Percentiles rank a stretch among this genome's conserved stretches.
Conservation (phyloP, 176 grass and related monocot genomes). For the Neostapfia colusana region DNA sequence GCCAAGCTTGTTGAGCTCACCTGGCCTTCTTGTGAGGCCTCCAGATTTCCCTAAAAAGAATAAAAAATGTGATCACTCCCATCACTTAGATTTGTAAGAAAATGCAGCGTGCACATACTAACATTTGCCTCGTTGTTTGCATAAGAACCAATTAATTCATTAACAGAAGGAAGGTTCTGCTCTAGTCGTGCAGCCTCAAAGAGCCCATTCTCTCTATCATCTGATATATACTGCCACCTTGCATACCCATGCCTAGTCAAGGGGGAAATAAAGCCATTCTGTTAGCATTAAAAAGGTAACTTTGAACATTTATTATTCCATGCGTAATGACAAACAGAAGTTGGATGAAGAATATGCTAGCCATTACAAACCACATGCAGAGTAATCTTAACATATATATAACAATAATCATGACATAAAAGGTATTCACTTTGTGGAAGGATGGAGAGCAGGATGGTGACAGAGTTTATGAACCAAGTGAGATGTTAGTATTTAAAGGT, state of each 20-base stretch:
- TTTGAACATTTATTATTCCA: conserved; percentile 9
- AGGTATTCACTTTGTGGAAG: neutral
- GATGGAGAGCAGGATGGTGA: neutral
- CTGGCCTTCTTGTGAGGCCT: conserved; percentile 59
- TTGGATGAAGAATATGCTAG: conserved; percentile 2
- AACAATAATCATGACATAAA: no score
- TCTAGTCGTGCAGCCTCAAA: conserved; percentile 74
- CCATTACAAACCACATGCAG: neutral
- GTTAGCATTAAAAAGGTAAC: conserved; percentile 20
- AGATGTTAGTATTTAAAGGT: neutral
- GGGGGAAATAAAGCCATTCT: conserved; percentile 15
- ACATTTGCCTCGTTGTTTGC: conserved; percentile 6
- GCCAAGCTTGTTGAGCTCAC: conserved; percentile 39
- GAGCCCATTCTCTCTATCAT: conserved; percentile 78
- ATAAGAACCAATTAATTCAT: neutral
- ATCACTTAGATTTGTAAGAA: neutral
- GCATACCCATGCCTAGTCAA: conserved; percentile 88
- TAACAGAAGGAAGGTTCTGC: conserved; percentile 64
- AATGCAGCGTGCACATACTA: conserved; percentile 33
- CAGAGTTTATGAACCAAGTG: neutral
- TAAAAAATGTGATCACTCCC: conserved; percentile 3
- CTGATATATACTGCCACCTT: conserved; percentile 92
- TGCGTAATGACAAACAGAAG: neutral
- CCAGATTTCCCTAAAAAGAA: conserved; percentile 65
- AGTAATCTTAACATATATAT: no score